Evolutionary conservation across 1,284 basidiomycete genomes (phyloP).

Genomic region (Calocybe gambosa): DNA sequence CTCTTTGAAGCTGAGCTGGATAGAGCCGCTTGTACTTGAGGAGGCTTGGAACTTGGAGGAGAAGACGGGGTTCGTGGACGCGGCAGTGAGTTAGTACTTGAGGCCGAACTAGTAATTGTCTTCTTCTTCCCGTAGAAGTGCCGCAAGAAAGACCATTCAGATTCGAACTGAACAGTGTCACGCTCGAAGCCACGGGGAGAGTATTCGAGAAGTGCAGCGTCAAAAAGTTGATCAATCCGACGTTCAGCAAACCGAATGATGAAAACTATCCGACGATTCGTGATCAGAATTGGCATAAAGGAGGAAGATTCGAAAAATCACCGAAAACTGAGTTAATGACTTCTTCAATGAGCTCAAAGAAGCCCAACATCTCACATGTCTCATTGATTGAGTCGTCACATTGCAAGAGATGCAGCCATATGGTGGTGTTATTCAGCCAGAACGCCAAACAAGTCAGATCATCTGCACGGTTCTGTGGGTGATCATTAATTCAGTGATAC

Average conservation of each 20-base stretch:
- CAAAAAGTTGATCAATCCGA: conserved; percentile 82
- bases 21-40: conserved; percentile 30
- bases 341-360: conserved; percentile 78
- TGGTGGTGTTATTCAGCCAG: conserved; percentile 90
- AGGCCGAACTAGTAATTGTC: conserved; percentile 22
- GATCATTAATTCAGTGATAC: conserved; percentile 10
- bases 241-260: conserved; percentile 91
- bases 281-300: conserved; percentile 4
- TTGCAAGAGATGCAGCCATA: conserved; percentile 86
- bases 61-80: conserved; percentile 34
- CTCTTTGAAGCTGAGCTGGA: conserved; percentile 41
- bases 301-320: conserved; percentile 28
- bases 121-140: conserved; percentile 70
- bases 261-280: conserved; percentile 59
- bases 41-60: conserved; percentile 44
- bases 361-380: conserved; percentile 74
- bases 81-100: conserved; percentile 27
- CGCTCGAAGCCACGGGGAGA: conserved; percentile 74
- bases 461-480: conserved; percentile 65
- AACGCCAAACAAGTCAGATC: conserved; percentile 86
- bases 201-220: conserved; percentile 81
- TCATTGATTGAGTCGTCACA: conserved; percentile 74
- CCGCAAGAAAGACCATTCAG: conserved; percentile 90
- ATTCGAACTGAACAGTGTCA: conserved; percentile 86
- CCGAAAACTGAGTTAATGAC: conserved; percentile 93